These are phyloP conservation scores for Coemansia asiatica DNA, from an alignment of 192 early-diverging fungal species.

Conservation along the genomic window DNA sequence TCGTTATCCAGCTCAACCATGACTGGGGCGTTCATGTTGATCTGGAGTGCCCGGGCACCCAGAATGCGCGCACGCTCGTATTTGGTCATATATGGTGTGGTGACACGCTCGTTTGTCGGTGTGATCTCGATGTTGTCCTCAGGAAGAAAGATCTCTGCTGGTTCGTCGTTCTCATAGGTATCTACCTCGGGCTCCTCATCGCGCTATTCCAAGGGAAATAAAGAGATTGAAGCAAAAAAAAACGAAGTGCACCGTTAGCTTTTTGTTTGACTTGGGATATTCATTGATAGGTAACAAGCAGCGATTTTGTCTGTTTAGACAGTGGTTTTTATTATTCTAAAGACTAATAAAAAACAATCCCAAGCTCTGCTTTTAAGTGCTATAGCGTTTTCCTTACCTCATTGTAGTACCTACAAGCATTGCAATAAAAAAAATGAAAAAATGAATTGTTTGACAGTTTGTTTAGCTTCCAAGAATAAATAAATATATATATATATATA, in stretches of 20 bases:
- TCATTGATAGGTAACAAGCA: too few relatives aligned
- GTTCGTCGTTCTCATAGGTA: conserved; percentile 31
- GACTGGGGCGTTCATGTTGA: conserved; percentile 99
- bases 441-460: neutral
- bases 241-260: too few relatives aligned
- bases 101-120: conserved; percentile 73
- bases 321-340: too few relatives aligned
- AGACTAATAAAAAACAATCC: too few relatives aligned
- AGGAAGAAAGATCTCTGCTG: conserved; percentile 46
- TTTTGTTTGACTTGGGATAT: too few relatives aligned
- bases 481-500: too few relatives aligned
- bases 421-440: neutral
- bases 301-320: too few relatives aligned
- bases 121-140: conserved; percentile 38
- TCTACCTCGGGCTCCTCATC: conserved; percentile 34
- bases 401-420: conserved; percentile 17
- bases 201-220: conserved; percentile 5
- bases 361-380: too few relatives aligned
- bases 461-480: too few relatives aligned
- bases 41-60: conserved; percentile 92
- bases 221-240: too few relatives aligned
- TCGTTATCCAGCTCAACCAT: conserved; percentile 92
- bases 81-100: conserved; percentile 98
- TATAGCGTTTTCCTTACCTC: conserved; percentile 1
- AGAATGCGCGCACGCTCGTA: conserved; percentile 91